Evolutionary conservation across 768 basidiomycete genomes (phyloP), one percentile per base, ranked within the genome.

Genomic region (Lentinula boryana): DNA sequence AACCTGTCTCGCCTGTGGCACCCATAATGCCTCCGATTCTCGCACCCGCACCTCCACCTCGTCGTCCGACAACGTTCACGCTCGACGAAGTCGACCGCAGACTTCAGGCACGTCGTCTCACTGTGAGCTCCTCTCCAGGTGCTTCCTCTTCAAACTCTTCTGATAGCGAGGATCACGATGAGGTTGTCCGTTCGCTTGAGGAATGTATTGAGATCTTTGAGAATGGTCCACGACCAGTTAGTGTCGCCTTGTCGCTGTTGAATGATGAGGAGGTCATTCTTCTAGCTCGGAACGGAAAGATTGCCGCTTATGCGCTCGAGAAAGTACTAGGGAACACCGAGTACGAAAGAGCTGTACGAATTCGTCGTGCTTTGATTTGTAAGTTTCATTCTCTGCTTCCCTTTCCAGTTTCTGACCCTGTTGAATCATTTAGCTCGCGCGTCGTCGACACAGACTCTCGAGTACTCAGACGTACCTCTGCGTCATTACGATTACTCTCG

Each of bases 261-360:
- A 90, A 84, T 56, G 93, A 99, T 66, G 96, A 98, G 69, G 97
- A 98, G 73, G 79, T 99, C 48, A 88, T 98, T 58, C 58, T 94
- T 60, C 79, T 99, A 49, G 82, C 88, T 2, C 93, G 95, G 76
- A 87, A 87, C 63, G 93, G 95, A 33, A 97, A 96, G 83, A 89
- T 98, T 60, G 89, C 91, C 0, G 82, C 91, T n/a, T 98, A 99
- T 72, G 91, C 93, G 31, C 74, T 98, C 60, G 97, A 99, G 76
- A 98, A 98, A 78, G 86, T 93, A 33, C 74, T 98, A n/a, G 86
- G 58, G 2, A 60, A 60, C 31, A 58, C 48, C 4, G 88, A 95
- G 64, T 75, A 90, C 1, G 91, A 93, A 66, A 78, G 97, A 48
- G 95, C 97, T 40, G 96, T 98, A 1, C 73, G 80, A 35, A 82